A percentile compares a stretch with the other conserved stretches of the same genome.
Evolutionary conservation across 2,329 filamentous ascomycete species (phyloP).

Genomic region (Xylogone sp.): DNA sequence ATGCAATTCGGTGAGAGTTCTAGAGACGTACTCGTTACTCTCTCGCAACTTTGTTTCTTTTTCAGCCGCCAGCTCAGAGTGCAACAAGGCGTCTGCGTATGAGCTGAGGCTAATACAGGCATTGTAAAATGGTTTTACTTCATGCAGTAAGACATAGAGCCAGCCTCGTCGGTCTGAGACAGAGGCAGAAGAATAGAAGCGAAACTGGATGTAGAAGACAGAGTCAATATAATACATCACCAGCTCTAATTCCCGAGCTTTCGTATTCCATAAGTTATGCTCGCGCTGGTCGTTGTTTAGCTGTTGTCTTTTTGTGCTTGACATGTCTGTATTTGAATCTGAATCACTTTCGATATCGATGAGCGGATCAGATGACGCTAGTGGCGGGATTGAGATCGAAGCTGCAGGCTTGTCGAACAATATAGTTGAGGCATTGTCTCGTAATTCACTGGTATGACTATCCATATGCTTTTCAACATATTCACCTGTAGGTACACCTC

Average conservation of each 20-base stretch:
- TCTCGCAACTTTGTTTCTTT: too few species aligned
- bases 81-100: background rate
- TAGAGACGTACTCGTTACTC: too few species aligned
- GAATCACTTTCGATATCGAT: too few species aligned
- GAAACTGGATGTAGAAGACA: slow-evolving; percentile 1
- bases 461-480: too few species aligned
- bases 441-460: too few species aligned
- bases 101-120: background rate
- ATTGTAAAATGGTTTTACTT: slow-evolving; percentile 5
- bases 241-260: background rate
- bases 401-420: too few species aligned
- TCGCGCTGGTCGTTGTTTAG: background rate
- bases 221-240: slow-evolving; percentile 2
- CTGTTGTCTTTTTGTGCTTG: too few species aligned
- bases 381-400: background rate
- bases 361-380: background rate
- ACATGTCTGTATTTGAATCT: background rate
- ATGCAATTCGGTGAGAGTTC: too few species aligned
- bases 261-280: background rate
- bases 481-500: too few species aligned
- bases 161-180: background rate
- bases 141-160: background rate
- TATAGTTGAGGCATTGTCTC: background rate
- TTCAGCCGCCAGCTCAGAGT: background rate
- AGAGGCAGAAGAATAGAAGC: background rate